Conservation (phyloP, 164 flowering plant genomes). For the Berberis thunbergii region DNA sequence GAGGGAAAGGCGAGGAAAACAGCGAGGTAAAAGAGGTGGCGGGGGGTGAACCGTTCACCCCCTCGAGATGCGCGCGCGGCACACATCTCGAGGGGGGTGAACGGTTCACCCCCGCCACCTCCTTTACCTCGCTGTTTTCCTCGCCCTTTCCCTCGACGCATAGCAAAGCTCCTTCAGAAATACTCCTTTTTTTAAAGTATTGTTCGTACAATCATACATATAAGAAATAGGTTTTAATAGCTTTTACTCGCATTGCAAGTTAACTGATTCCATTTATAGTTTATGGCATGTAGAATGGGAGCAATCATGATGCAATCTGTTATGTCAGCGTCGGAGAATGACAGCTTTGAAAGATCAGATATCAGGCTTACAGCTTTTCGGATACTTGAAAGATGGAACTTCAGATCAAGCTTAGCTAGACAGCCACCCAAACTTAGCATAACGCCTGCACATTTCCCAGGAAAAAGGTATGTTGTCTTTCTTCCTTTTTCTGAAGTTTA, state of each 20-base stretch:
- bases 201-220: neutral
- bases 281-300: constrained; percentile 12
- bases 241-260: too few species aligned
- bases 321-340: constrained; percentile 10
- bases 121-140: too few species aligned
- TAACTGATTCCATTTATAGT: constrained; percentile 3
- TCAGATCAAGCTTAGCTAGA: constrained; percentile 15
- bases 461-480: constrained; percentile 24
- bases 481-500: neutral
- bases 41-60: too few species aligned
- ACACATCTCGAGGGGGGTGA: too few species aligned
- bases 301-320: constrained; percentile 10
- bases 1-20: too few species aligned
- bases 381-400: constrained; percentile 16
- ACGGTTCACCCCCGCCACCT: too few species aligned
- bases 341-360: constrained; percentile 18
- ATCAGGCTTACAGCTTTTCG: constrained; percentile 12
- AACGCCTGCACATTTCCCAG: constrained; percentile 11
- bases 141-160: too few species aligned
- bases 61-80: too few species aligned
- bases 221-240: too few species aligned
- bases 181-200: neutral
- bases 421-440: constrained; percentile 14
- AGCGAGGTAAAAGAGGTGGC: too few species aligned
- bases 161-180: too few species aligned